Evolutionary conservation across 73 alveolate species (phyloP).

Genomic region (Breviolum minutum): DNA sequence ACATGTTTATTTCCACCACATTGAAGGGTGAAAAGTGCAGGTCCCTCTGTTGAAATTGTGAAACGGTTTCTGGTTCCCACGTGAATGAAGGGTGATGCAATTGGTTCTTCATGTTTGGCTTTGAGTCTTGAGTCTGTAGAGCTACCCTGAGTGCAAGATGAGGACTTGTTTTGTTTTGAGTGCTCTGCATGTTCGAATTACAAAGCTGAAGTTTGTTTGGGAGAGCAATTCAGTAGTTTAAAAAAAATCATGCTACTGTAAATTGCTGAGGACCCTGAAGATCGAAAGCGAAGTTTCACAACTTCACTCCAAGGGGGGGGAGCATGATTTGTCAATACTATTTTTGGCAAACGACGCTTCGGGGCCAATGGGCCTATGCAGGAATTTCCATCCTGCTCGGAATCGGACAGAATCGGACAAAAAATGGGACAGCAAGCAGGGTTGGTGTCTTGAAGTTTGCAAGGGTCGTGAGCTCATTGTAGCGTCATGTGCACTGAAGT

Average conservation of each 20-base stretch:
- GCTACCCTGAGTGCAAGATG: background rate
- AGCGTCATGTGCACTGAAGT: no score
- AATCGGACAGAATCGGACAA: no score
- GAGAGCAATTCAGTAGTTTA: background rate
- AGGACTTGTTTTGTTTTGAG: background rate
- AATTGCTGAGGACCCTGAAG: conserved; percentile 50
- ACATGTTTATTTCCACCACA: background rate
- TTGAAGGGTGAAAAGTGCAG: background rate
- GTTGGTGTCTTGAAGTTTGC: background rate
- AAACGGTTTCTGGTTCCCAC: background rate
- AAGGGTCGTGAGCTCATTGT: no score
- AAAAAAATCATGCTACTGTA: background rate
- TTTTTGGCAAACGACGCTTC: background rate
- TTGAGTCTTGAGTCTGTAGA: background rate
- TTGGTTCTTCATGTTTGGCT: no score
- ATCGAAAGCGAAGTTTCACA: conserved; percentile 71
- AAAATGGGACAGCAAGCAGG: background rate
- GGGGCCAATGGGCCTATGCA: background rate
- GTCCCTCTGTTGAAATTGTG: background rate
- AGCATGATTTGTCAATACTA: background rate
- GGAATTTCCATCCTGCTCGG: background rate
- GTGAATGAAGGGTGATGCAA: no score
- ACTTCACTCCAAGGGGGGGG: conserved; percentile 72
- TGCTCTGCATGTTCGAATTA: background rate
- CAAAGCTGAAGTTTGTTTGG: background rate